Conservation (phyloP, 208 protist genomes). For the Leishmania turanica region DNA sequence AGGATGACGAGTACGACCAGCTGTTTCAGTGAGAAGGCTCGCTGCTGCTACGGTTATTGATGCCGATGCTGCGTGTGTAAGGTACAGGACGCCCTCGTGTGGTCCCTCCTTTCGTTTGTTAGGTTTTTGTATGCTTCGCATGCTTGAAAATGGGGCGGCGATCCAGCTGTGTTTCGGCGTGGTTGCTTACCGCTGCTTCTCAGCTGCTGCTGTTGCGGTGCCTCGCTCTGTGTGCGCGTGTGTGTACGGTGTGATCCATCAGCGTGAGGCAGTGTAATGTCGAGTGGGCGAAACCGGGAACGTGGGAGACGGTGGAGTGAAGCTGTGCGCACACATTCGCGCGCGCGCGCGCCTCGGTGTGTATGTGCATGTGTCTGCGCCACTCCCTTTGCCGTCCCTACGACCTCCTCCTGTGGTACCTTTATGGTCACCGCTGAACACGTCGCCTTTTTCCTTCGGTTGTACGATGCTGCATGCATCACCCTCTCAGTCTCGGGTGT, state of each 20-base stretch:
- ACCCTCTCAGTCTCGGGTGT: neutral
- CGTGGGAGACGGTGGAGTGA: neutral
- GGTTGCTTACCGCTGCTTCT: neutral
- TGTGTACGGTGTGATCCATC: neutral
- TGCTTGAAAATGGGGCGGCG: neutral
- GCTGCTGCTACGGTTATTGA: neutral
- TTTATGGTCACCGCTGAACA: neutral
- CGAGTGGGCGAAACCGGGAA: neutral
- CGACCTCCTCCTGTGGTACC: neutral
- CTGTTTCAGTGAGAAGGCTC: constrained; percentile 27
- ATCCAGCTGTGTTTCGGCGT: neutral
- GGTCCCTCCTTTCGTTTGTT: neutral
- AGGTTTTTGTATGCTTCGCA: neutral
- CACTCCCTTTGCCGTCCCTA: neutral
- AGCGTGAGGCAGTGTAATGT: neutral
- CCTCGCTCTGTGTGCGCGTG: neutral
- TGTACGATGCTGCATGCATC: neutral
- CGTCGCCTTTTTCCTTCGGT: neutral
- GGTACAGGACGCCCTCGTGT: neutral
- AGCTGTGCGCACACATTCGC: neutral
- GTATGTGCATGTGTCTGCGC: neutral
- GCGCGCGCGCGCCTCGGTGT: neutral
- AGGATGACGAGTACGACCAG: constrained; percentile 39
- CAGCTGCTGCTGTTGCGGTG: neutral
- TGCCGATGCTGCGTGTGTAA: neutral